Conservation (phyloP, 441 rosid species). For the Aleurites moluccanus region DNA sequence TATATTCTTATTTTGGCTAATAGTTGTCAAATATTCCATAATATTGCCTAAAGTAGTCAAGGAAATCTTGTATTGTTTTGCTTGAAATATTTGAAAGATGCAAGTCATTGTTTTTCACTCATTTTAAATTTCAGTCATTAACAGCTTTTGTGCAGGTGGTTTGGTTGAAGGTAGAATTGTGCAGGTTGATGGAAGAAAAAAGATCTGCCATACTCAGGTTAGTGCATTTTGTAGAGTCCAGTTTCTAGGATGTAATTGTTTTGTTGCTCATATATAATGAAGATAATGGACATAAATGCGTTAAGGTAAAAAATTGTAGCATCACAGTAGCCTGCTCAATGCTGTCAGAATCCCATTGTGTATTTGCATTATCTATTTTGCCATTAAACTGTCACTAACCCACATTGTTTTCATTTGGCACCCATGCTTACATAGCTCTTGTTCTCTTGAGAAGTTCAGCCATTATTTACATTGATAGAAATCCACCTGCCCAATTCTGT, state of each 20-base stretch:
- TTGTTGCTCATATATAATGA: neutral
- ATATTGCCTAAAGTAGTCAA: neutral
- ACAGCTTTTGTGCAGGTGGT: slow-evolving; percentile 74
- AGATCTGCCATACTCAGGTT: slow-evolving; percentile 93
- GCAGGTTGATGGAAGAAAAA: slow-evolving; percentile 96
- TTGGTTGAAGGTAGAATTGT: slow-evolving; percentile 95
- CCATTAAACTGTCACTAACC: neutral
- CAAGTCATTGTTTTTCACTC: slow-evolving; percentile 29
- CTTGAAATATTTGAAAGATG: slow-evolving; percentile 10
- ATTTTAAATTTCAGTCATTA: slow-evolving; percentile 53
- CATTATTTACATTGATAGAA: neutral
- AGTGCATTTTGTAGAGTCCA: slow-evolving; percentile 26
- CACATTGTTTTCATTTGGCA: neutral
- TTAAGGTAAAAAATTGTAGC: neutral
- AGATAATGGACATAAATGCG: neutral
- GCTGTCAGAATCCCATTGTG: slow-evolving; percentile 3
- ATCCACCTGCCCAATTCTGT: neutral
- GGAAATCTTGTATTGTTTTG: neutral
- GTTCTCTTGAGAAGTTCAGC: neutral
- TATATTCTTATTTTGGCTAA: slow-evolving; percentile 10
- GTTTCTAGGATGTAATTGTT: slow-evolving; percentile 12
- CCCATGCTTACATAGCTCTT: neutral
- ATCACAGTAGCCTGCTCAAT: neutral
- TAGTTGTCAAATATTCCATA: neutral
- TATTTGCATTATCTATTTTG: neutral